These are phyloP conservation scores for Coemansia umbellata DNA, from an alignment of 192 early-diverging fungal genomes.

Conservation along the genomic window DNA sequence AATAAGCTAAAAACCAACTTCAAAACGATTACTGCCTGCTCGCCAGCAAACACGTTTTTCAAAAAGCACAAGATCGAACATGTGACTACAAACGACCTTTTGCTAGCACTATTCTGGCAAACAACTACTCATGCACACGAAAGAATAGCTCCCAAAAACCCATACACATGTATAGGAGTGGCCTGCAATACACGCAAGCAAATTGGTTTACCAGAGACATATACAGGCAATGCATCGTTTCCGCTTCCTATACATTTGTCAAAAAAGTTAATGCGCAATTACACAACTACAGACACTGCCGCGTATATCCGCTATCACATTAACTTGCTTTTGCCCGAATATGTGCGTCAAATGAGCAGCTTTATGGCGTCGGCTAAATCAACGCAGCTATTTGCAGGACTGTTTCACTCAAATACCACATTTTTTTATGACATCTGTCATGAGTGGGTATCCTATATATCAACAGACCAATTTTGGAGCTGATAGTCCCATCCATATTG, in stretches of 20 bases:
- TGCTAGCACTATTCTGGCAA: constrained; percentile 25
- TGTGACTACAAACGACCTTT: constrained; percentile 24
- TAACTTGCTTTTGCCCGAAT: not conserved
- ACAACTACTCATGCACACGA: constrained; percentile 24
- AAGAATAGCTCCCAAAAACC: constrained; percentile 6
- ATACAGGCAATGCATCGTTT: constrained; percentile 30
- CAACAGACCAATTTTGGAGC: constrained; percentile 25
- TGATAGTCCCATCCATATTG: constrained; percentile 20
- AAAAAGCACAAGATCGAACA: not conserved
- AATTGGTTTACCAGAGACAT: constrained; percentile 6
- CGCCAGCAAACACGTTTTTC: constrained; percentile 2
- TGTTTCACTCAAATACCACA: constrained; percentile 11
- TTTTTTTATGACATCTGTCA: constrained; percentile 34
- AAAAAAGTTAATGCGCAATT: constrained; percentile 1
- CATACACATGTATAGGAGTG: constrained; percentile 25
- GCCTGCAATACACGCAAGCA: constrained; percentile 28
- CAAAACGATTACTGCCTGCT: constrained; percentile 2
- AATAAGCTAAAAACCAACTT: constrained; percentile 8
- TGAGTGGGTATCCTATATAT: constrained; percentile 21
- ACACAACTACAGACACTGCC: constrained; percentile 24
- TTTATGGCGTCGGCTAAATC: constrained; percentile 8
- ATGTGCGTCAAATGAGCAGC: constrained; percentile 1
- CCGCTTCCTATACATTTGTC: constrained; percentile 22
- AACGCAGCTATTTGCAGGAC: constrained; percentile 10
- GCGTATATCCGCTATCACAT: constrained; percentile 16